These are phyloP conservation scores for Zoysia matrella DNA, from an alignment of 202 grass and related monocot genomes.

Conservation along the genomic window DNA sequence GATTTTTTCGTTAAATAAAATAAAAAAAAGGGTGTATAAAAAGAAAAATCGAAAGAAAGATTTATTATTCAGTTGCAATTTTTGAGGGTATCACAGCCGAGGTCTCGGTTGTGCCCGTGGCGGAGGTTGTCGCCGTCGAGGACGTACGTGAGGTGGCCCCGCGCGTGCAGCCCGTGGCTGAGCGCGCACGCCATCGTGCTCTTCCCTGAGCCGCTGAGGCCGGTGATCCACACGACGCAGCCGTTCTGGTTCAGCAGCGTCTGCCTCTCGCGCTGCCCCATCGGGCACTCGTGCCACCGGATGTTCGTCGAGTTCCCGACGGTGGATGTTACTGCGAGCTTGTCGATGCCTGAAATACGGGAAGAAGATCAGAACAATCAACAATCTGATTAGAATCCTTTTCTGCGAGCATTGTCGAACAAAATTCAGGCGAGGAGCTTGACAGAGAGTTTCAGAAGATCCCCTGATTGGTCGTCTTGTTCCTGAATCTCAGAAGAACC, in stretches of 20 bases:
- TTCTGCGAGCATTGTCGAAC: neutral
- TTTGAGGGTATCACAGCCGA: conserved; percentile 58
- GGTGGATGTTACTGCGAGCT: too few species aligned
- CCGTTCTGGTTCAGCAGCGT: neutral
- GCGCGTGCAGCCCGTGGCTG: conserved; percentile 63
- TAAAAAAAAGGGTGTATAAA: too few species aligned
- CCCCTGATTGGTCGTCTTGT: too few species aligned
- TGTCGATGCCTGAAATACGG: too few species aligned
- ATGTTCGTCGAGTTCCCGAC: conserved; percentile 84
- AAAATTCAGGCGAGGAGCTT: neutral
- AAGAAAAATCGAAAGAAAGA: too few species aligned
- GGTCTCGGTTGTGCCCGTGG: conserved; percentile 80
- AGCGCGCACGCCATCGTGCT: conserved; percentile 45
- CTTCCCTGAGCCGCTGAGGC: too few species aligned
- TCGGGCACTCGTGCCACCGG: conserved; percentile 80
- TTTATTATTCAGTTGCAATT: too few species aligned
- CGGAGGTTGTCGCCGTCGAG: conserved; percentile 94
- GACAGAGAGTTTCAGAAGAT: too few species aligned
- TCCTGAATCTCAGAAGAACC: too few species aligned
- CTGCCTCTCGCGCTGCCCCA: conserved; percentile 64
- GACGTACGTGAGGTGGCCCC: conserved; percentile 74
- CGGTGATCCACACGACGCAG: too few species aligned
- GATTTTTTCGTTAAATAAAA: too few species aligned
- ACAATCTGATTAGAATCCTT: neutral
- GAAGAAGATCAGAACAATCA: too few species aligned